Percentiles rank a stretch among this genome's conserved stretches.
Conservation (phyloP, 2,329 filamentous ascomycete species). For the Gaeumannomyces sp. region DNA sequence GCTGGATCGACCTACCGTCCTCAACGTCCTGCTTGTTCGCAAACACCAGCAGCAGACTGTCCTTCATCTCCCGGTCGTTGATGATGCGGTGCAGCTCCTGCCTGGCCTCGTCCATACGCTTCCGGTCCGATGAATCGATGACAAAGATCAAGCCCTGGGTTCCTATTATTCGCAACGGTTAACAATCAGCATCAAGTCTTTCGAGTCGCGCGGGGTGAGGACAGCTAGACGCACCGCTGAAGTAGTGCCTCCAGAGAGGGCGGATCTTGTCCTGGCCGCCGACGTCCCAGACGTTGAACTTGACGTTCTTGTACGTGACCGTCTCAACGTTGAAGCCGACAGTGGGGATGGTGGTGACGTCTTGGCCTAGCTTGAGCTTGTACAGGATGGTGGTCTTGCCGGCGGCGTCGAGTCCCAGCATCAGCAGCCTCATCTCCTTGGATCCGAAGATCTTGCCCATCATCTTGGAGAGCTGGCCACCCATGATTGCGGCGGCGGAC, state of each 20-base stretch:
- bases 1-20: constrained; percentile 52
- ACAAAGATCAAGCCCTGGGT: constrained; percentile 99
- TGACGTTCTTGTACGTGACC: constrained; percentile 98
- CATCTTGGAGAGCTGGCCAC: constrained; percentile 88
- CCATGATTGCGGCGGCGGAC: constrained; percentile 56
- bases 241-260: constrained; percentile 96
- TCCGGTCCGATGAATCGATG: constrained; percentile 88
- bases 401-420: constrained; percentile 95
- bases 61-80: constrained; percentile 96
- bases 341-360: constrained; percentile 96
- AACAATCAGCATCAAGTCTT: too few species aligned
- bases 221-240: constrained; percentile 54
- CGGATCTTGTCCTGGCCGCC: constrained; percentile 99
- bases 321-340: constrained; percentile 99
- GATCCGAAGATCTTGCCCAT: constrained; percentile 99
- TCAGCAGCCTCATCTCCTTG: constrained; percentile 97
- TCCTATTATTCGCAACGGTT: constrained; percentile 40
- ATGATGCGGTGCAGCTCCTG: constrained; percentile 95
- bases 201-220: not conserved
- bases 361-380: constrained; percentile 97
- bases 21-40: constrained; percentile 98
- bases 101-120: constrained; percentile 85
- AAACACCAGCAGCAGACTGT: constrained; percentile 88
- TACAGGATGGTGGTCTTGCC: constrained; percentile 99
- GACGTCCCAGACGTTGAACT: constrained; percentile 99